Percentiles rank a stretch among this genome's conserved stretches.
These are phyloP conservation scores for Rusavskia elegans DNA, from an alignment of 495 filamentous ascomycete genomes.

Conservation along the genomic window DNA sequence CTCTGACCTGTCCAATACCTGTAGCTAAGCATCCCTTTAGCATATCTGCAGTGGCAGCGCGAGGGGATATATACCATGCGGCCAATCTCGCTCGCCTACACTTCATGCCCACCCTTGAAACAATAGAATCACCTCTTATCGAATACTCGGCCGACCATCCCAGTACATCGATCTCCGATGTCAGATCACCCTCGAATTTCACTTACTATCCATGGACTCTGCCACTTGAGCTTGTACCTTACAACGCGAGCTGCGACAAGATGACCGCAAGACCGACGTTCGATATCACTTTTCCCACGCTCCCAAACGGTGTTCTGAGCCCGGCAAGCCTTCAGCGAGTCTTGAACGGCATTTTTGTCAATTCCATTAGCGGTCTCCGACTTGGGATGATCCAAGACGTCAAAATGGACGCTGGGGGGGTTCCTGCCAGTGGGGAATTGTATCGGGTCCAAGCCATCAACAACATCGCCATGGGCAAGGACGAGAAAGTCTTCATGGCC, in stretches of 20 bases:
- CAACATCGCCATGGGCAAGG: conserved; percentile 66
- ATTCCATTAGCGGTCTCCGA: conserved; percentile 61
- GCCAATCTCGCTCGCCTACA: conserved; percentile 73
- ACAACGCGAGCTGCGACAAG: conserved; percentile 53
- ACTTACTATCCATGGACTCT: conserved; percentile 91
- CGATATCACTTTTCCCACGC: conserved; percentile 67
- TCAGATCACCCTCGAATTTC: conserved; percentile 55
- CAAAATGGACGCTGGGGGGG: conserved; percentile 21
- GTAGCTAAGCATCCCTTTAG: conserved; percentile 43
- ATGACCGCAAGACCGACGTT: conserved; percentile 47
- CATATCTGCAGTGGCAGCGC: conserved; percentile 64
- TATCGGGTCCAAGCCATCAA: conserved; percentile 67
- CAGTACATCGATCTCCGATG: conserved; percentile 37
- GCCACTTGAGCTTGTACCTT: conserved; percentile 53
- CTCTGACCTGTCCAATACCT: conserved; percentile 38
- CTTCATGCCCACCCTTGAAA: conserved; percentile 42
- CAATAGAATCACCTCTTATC: conserved; percentile 35
- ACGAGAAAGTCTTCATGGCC: conserved; percentile 77
- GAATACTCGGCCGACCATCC: conserved; percentile 34
- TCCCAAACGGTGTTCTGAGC: conserved; percentile 38
- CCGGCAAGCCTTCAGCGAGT: conserved; percentile 40
- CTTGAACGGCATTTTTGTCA: conserved; percentile 62
- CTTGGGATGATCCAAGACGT: conserved; percentile 64
- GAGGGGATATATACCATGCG: conserved; percentile 82
- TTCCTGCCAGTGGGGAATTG: conserved; percentile 18